Conservation (phyloP, 2,329 filamentous ascomycete genomes). For the Aspergillus melleus region DNA sequence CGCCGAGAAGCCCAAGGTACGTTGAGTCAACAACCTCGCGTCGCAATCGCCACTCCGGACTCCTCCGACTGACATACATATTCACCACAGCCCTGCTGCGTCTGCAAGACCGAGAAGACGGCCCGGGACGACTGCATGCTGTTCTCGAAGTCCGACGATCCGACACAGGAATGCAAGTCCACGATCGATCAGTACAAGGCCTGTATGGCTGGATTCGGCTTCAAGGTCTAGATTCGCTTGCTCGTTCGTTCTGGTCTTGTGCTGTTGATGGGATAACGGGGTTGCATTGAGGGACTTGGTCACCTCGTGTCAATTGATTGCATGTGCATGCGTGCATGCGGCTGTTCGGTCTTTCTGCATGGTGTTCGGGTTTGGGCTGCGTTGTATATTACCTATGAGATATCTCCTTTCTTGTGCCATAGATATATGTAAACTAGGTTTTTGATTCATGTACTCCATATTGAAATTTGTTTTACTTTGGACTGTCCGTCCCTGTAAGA, state of each 20-base stretch:
- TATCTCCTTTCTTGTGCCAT: conserved; percentile 13
- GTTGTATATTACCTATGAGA: conserved; percentile 11
- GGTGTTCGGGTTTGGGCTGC: conserved; percentile 17
- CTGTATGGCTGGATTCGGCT: conserved; percentile 94
- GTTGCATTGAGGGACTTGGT: neutral
- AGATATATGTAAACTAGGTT: neutral
- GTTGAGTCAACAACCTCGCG: neutral
- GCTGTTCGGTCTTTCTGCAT: conserved; percentile 2
- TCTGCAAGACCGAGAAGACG: conserved; percentile 94
- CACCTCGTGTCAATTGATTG: neutral
- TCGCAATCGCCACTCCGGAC: neutral
- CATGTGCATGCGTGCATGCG: neutral
- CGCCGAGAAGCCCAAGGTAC: conserved; percentile 42
- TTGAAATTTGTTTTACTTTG: too few species aligned
- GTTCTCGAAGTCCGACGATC: conserved; percentile 82
- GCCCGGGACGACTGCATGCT: conserved; percentile 98
- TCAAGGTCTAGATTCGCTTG: conserved; percentile 58
- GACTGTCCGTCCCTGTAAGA: neutral
- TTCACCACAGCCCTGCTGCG: conserved; percentile 80
- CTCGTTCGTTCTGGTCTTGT: neutral
- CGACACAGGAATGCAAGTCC: conserved; percentile 74
- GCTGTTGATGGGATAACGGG: neutral
- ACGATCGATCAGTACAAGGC: conserved; percentile 81
- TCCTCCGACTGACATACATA: neutral
- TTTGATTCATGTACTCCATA: neutral